Evolutionary conservation across 2,329 filamentous ascomycete genomes (phyloP), one percentile per base, ranked within the genome.

Genomic region (Aspergillus hortae): DNA sequence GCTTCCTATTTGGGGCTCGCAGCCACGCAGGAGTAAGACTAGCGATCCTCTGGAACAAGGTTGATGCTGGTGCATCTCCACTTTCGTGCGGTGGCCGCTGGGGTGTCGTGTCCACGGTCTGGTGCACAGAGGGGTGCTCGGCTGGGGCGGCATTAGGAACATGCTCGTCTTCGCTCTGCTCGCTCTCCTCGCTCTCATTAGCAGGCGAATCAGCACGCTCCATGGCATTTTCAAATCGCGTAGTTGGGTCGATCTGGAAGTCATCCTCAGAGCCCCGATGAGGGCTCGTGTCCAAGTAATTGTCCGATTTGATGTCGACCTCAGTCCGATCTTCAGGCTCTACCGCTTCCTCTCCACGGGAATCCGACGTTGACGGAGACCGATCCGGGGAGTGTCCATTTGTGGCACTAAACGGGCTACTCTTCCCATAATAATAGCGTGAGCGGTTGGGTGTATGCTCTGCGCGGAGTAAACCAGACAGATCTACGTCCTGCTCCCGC

Each of bases 41-140:
- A 21, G 65, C 65, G 19, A 70, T 64, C 53, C 54, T 67, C 48
- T 65, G 61, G 46, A 72, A 71, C 72, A 69, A 74, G 52, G 70
- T 68, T 55, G 68, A 66, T 47, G 62, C 61, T 48, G 58, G 63
- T n/a, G 45, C 56, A 33, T 59, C 54, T 32, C 38, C 53, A 38
- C 49, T 55, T 17, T 52, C 46, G 17, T 52, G 56, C 21, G 44
- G 60, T 41, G 54, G 38, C 45, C 46, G 56, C 23, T 56, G 51
- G 17, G 67, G 66, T 32, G 66, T 69, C 21, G 57, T 51, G 21
- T 56, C 48, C 17, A 55, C 46, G 41, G 57, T 44, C 44, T 52
- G 55, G 36, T 59, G 52, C 19, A 36, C 48, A 44, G 55, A 49
- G 23, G 48, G 50, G 21, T 48, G 52, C 40, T 61, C 59, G 50